phyloP scores from a whole-genome alignment of 768 basidiomycete species.

The Panus rudis region DNA sequence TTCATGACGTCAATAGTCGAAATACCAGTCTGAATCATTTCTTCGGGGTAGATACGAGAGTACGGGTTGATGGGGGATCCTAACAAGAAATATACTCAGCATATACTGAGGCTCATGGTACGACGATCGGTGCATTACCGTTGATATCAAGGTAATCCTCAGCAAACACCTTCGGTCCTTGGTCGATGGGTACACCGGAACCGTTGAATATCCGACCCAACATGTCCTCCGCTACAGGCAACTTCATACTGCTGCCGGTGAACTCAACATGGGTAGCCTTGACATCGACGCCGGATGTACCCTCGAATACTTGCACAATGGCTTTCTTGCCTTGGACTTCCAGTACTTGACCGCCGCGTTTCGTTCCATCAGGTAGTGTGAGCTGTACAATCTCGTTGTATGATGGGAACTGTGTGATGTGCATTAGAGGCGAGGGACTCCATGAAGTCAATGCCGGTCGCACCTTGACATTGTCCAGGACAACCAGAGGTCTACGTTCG shows the following conservation, averaged over 20 bases:
- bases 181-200: conserved; percentile 94
- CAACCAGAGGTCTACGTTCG: conserved; percentile 79
- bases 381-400: conserved; percentile 98
- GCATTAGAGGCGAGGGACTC: conserved; percentile 6
- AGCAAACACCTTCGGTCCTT: conserved; percentile 98
- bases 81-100: conserved; percentile 27
- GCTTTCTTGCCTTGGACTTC: conserved; percentile 99
- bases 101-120: conserved; percentile 1
- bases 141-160: conserved; percentile 99
- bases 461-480: conserved; percentile 98
- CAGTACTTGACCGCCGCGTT: conserved; percentile 93
- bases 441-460: conserved; percentile 12
- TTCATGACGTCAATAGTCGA: conserved; percentile 98
- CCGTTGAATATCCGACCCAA: conserved; percentile 98
- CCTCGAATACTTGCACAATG: conserved; percentile 98
- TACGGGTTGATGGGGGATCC: conserved; percentile 98
- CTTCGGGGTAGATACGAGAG: conserved; percentile 98
- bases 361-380: conserved; percentile 91
- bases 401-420: conserved; percentile 69
- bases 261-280: conserved; percentile 97
- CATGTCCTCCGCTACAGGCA: conserved; percentile 99
- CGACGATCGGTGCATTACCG: conserved; percentile 50
- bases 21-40: conserved; percentile 99
- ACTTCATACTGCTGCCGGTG: conserved; percentile 97
- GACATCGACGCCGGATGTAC: conserved; percentile 95